These are phyloP conservation scores for Asterochloris sp. DNA, from an alignment of 139 green algal genomes.

Conservation along the genomic window DNA sequence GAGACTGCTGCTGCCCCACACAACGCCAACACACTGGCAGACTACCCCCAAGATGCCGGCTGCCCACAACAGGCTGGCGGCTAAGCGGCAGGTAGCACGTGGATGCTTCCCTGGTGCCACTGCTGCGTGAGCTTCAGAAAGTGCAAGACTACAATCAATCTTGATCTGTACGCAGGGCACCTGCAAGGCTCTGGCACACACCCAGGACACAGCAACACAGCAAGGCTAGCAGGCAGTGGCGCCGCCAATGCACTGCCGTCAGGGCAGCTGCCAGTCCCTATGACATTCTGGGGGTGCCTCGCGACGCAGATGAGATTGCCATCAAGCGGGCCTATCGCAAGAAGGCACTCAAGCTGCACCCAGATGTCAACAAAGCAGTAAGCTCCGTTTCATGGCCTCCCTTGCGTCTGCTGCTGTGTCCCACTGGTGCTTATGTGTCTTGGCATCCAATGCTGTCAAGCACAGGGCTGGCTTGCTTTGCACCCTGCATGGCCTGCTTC, in stretches of 20 bases:
- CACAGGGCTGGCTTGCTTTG: background rate
- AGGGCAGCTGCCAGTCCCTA: conserved; percentile 40
- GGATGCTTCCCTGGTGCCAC: too few relatives aligned
- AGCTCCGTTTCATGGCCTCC: background rate
- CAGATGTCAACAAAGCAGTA: conserved; percentile 81
- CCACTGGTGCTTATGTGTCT: too few relatives aligned
- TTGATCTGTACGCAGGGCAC: too few relatives aligned
- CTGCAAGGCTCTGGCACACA: too few relatives aligned
- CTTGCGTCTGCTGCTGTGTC: background rate
- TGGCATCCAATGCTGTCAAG: background rate
- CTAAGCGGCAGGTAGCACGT: too few relatives aligned
- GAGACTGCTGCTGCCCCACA: too few relatives aligned
- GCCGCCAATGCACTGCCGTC: background rate
- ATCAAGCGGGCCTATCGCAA: conserved; percentile 82
- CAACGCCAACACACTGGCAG: too few relatives aligned
- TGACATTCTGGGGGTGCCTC: conserved; percentile 59
- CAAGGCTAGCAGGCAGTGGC: background rate
- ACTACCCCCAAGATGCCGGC: too few relatives aligned
- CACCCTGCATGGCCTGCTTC: background rate
- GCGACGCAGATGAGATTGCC: conserved; percentile 43
- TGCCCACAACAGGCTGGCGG: too few relatives aligned
- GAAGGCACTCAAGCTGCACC: conserved; percentile 82
- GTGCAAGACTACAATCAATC: too few relatives aligned
- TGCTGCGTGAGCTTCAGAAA: too few relatives aligned
- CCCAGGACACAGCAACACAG: too few relatives aligned